Evolutionary conservation across 257 asterid species (phyloP).

Genomic region (Ballota nigra): DNA sequence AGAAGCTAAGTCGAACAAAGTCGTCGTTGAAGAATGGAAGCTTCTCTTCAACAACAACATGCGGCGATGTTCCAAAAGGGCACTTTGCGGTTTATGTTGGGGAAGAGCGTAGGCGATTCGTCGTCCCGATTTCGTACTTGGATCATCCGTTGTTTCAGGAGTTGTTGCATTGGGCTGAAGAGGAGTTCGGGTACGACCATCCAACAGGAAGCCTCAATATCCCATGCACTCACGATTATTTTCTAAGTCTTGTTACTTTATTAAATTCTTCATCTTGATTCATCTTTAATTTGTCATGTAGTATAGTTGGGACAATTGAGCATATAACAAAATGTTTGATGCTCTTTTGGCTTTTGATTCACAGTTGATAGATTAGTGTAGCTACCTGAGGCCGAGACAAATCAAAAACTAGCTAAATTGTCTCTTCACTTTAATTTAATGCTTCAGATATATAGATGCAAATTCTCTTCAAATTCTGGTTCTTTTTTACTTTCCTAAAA

Average conservation of each 20-base stretch:
- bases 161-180: conserved; percentile 53
- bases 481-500: too few species aligned
- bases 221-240: conserved; percentile 54
- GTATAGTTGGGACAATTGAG: background rate
- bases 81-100: conserved; percentile 51
- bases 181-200: conserved; percentile 67
- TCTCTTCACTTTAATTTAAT: background rate
- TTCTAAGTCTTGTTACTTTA: conserved; percentile 25
- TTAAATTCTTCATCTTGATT: conserved; percentile 36
- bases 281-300: background rate
- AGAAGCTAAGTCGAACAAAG: conserved; percentile 38
- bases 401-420: background rate
- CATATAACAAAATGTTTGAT: background rate
- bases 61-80: conserved; percentile 42
- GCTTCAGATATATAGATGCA: background rate
- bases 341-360: background rate
- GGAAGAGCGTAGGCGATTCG: conserved; percentile 31
- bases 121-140: conserved; percentile 45
- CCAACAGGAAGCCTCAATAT: conserved; percentile 49
- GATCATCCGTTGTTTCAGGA: conserved; percentile 61
- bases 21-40: conserved; percentile 30
- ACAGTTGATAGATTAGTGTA: background rate
- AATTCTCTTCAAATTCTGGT: background rate
- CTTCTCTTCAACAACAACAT: conserved; percentile 2
- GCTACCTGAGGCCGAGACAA: background rate